A percentile compares a stretch with the other conserved stretches of the same genome.
Evolutionary conservation across 805 yeast genomes (phyloP).

Genomic region (Saturnispora serradocipensis): DNA sequence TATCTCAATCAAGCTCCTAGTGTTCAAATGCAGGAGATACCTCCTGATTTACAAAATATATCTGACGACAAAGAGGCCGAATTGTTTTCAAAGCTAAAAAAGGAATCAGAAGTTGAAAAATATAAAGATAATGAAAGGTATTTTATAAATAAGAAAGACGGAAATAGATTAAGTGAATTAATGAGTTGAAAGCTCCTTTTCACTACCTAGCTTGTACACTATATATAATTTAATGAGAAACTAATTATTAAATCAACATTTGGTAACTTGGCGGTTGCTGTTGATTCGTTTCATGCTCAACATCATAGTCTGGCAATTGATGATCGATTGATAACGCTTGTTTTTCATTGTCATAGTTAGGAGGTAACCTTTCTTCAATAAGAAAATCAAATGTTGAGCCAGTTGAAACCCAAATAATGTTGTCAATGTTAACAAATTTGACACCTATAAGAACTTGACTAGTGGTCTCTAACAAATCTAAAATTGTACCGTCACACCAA

Average conservation of each 20-base stretch:
- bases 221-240: neutral
- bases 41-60: slow-evolving; percentile 48
- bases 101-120: slow-evolving; percentile 29
- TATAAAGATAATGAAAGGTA: slow-evolving; percentile 30
- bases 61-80: slow-evolving; percentile 37
- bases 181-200: slow-evolving; percentile 1
- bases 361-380: slow-evolving; percentile 4
- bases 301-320: neutral
- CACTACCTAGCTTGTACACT: neutral
- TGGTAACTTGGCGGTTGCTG: slow-evolving; percentile 2
- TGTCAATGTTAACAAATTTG: neutral
- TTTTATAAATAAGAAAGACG: slow-evolving; percentile 32
- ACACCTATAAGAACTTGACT: slow-evolving; percentile 1
- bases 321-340: neutral
- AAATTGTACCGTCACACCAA: slow-evolving; percentile 4
- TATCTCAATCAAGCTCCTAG: slow-evolving; percentile 87
- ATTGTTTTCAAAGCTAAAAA: slow-evolving; percentile 27
- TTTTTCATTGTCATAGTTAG: neutral
- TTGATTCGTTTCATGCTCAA: neutral
- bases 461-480: slow-evolving; percentile 1
- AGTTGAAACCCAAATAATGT: slow-evolving; percentile 5
- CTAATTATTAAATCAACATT: neutral
- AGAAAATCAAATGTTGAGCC: slow-evolving; percentile 3
- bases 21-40: slow-evolving; percentile 84
- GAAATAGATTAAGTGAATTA: slow-evolving; percentile 29